Base-by-base conservation (phyloP, 2,329 filamentous ascomycete genomes). In the Claviceps sp. region DNA sequence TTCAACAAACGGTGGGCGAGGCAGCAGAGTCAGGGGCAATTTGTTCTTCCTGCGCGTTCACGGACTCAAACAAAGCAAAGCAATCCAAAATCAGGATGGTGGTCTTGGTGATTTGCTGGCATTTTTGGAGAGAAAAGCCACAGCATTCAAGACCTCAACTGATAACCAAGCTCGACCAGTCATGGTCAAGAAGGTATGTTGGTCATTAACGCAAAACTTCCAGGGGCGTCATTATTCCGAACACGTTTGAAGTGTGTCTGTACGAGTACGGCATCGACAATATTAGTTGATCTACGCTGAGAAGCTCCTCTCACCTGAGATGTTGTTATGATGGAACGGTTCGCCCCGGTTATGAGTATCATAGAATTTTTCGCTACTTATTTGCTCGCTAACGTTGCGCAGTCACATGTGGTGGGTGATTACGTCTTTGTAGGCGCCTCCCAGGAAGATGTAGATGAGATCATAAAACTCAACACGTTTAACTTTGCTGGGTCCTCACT, bases 181-280 rank as follows among this genome's bases (percentile, higher is more conserved):
- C 59, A 80, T 75, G 64, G 82, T 90, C 56, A 82, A 80, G 71
- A 87, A 88, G 82, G 86, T 89, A 86, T 80, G 83, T 85, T 66
- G 50, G 55, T 57, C 57, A 60, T 64, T 63, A 61, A 67, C 62
- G 53, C 46, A 39, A 57, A 53, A 39, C 52, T 43, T 52, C 49
- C 36, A 26, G 16, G 51, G 50, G 50, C 51, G 52, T 49, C 53
- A 49, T 45, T 47, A 48, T 46, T 26, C 50, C 26, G 22, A 54
- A 50, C 51, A 50, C 43, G 45, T 50, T 45, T 34, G 29, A 40
- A 46, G n/a, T 36, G 38, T 29, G 39, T 23, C 43, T 45, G 47
- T 48, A 29, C 50, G 51, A 40, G 23, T 29, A 38, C 50, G 37
- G 39, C 46, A 42, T 50, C 50, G 50, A 47, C 17, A 45, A 40